A percentile compares a stretch with the other conserved stretches of the same genome.
Conservation (phyloP, 2,329 filamentous ascomycete genomes). For the Stromatinia cepivora region DNA sequence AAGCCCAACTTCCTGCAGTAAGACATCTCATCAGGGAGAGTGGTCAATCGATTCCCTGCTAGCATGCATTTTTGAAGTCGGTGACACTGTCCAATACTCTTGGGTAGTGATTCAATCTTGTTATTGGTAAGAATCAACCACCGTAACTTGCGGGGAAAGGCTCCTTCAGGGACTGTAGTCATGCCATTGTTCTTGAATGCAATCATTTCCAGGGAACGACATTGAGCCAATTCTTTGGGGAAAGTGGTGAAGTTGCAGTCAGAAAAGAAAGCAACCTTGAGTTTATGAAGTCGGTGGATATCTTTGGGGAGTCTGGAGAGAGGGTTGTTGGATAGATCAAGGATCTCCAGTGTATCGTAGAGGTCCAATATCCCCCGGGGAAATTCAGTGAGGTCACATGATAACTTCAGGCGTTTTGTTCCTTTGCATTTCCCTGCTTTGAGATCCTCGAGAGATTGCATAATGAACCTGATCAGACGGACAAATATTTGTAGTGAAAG, state of each 20-base stretch:
- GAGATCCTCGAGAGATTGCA: slow-evolving; percentile 33
- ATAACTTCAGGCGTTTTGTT: slow-evolving; percentile 36
- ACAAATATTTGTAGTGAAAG: neutral
- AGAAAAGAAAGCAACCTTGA: slow-evolving; percentile 51
- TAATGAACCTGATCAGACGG: slow-evolving; percentile 11
- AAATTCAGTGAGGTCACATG: slow-evolving; percentile 39
- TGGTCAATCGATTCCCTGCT: slow-evolving; percentile 47
- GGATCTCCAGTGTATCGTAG: slow-evolving; percentile 46
- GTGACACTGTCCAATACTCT: slow-evolving; percentile 46
- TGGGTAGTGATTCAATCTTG: slow-evolving; percentile 44
- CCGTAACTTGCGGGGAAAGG: slow-evolving; percentile 47
- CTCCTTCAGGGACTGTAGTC: slow-evolving; percentile 45
- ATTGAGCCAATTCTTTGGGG: slow-evolving; percentile 46
- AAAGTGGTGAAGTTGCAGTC: slow-evolving; percentile 48
- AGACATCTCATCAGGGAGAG: slow-evolving; percentile 47
- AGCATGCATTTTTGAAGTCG: slow-evolving; percentile 52
- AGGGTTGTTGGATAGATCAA: slow-evolving; percentile 51
- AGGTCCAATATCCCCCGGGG: slow-evolving; percentile 46
- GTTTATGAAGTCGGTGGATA: slow-evolving; percentile 45
- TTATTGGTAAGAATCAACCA: slow-evolving; percentile 53
- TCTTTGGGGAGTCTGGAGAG: slow-evolving; percentile 46
- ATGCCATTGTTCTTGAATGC: slow-evolving; percentile 51
- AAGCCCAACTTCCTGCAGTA: slow-evolving; percentile 48
- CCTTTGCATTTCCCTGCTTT: slow-evolving; percentile 35
- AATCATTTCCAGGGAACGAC: slow-evolving; percentile 50